phyloP scores from a whole-genome alignment of 768 basidiomycete species.

The Lactarius tabidus region DNA sequence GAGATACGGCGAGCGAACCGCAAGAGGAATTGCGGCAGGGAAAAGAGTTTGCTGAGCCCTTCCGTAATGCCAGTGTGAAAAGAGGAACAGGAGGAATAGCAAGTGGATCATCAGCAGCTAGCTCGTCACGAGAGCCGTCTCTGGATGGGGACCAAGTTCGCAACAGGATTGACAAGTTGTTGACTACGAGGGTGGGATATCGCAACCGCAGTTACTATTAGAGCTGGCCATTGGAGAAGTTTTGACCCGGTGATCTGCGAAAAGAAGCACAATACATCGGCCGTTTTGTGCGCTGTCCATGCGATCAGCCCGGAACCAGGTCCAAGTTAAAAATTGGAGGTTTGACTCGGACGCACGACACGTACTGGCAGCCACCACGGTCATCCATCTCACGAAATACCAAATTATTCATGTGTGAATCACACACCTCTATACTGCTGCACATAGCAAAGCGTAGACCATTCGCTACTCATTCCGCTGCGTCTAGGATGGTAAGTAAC shows the following conservation, averaged over 20 bases:
- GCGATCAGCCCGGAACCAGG: too few relatives aligned
- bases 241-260: neutral
- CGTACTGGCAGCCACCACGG: too few relatives aligned
- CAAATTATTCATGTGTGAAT: too few relatives aligned
- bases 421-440: too few relatives aligned
- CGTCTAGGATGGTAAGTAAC: too few relatives aligned
- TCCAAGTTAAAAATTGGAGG: too few relatives aligned
- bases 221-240: neutral
- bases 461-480: too few relatives aligned
- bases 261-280: neutral
- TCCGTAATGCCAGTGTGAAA: neutral
- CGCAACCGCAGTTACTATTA: neutral
- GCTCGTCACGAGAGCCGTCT: neutral
- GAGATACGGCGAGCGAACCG: conserved; percentile 30
- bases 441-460: too few relatives aligned
- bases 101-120: neutral
- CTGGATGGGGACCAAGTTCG: neutral
- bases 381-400: too few relatives aligned
- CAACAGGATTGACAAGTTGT: neutral
- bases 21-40: conserved; percentile 29
- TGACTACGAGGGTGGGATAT: neutral
- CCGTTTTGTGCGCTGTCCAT: too few relatives aligned
- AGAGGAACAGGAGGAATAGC: neutral
- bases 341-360: too few relatives aligned
- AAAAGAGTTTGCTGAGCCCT: conserved; percentile 20